Evolutionary conservation across 345 rosid genomes (phyloP), one percentile per base, ranked within the genome.

Genomic region (Erucastrum elatum): DNA sequence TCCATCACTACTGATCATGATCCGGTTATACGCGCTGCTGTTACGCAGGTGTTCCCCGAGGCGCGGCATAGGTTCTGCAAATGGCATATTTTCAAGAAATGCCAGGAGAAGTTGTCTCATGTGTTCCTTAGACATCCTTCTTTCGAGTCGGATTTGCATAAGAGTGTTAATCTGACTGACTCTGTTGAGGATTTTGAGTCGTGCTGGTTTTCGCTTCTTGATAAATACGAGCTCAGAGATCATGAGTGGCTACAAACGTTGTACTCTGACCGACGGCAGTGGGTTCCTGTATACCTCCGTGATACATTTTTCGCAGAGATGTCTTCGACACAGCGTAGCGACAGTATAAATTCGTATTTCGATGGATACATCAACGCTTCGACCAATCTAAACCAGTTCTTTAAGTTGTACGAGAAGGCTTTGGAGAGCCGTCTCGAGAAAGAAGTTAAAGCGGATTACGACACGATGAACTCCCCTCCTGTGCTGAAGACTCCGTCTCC

Each of bases 1-100:
- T 89, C 93, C 5, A 84, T 89, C 63, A 87, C 90, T 51, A 84
- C 93, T 8, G 86, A 89, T 71, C 88, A 80, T n/a, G 90, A 89
- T 76, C 70, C 77, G 0, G 84, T 85, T 35, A 85, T 89, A 77
- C 81, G 87, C 27, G 80, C 87, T 6, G 90, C 93, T 49, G 69
- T 87, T 35, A 75, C 72, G 68, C 89, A 85, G 78, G 90, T 89
- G 65, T 82, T 87, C 74, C 90, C 93, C 0, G 74, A 65, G 12
- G 84, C 90, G 30, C 88, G 93, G 11, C 93, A 86, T 21, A 81
- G 93, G 5, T 89, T 86, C 37, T 86, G 88, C 79, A 87, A 89
- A 70, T 86, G 87, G 88, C 86, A 85, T 66, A 87, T 87, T 75
- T 86, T 89, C 59, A 85, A 82, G 74, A 85, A 80, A 68, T 85